Conservation (phyloP, 306 rosid species). For the Vigna hirtella region DNA sequence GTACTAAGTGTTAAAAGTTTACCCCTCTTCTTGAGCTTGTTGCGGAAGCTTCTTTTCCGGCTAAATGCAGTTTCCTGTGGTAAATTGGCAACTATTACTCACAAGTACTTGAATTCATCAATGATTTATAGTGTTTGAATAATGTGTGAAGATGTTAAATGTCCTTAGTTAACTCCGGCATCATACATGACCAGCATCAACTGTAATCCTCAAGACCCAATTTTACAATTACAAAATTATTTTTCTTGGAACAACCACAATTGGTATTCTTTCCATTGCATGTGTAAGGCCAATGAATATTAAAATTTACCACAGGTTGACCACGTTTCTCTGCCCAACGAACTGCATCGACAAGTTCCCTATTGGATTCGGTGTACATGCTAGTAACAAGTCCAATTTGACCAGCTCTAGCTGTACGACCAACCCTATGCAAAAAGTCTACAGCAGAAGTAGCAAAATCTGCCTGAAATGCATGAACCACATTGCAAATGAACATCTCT, state of each 20-base stretch:
- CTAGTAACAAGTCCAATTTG: slow-evolving; percentile 83
- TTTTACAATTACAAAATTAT: neutral
- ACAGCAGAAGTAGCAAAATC: slow-evolving; percentile 96
- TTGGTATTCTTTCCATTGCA: neutral
- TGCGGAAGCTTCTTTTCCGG: slow-evolving; percentile 94
- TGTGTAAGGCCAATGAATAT: slow-evolving; percentile 18
- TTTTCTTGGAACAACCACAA: neutral
- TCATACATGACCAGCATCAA: slow-evolving; percentile 29
- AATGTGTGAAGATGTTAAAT: slow-evolving; percentile 1
- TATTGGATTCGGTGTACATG: slow-evolving; percentile 80
- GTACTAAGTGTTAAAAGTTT: slow-evolving; percentile 30
- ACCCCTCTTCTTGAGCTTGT: slow-evolving; percentile 85
- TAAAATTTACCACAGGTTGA: slow-evolving; percentile 77
- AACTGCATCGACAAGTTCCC: slow-evolving; percentile 82
- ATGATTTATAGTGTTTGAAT: slow-evolving; percentile 1
- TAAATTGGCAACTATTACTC: slow-evolving; percentile 42
- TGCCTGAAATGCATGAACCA: slow-evolving; percentile 72
- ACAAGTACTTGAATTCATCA: slow-evolving; percentile 21
- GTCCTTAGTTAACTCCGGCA: neutral
- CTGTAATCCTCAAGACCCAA: slow-evolving; percentile 1
- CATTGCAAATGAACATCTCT: too few relatives aligned
- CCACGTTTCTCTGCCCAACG: slow-evolving; percentile 75
- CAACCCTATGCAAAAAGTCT: slow-evolving; percentile 90
- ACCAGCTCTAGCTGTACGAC: slow-evolving; percentile 97
- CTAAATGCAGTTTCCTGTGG: slow-evolving; percentile 92